phyloP scores from a whole-genome alignment of 345 rosid genomes.

The Raphanus sativus region DNA sequence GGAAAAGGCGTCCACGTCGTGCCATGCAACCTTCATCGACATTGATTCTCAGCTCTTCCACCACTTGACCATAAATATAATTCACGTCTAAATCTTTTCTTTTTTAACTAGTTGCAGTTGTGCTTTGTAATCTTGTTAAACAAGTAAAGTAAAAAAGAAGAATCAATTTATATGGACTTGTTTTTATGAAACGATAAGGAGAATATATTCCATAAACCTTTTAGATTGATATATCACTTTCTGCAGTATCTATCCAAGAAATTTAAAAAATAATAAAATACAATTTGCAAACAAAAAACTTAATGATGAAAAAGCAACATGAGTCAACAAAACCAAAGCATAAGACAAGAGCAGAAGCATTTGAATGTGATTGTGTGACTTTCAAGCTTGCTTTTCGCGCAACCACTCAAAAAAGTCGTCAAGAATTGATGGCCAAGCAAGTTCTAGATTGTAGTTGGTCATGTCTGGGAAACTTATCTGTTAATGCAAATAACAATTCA shows the following conservation, averaged over 20 bases:
- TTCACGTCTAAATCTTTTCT: neutral
- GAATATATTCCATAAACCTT: constrained; percentile 22
- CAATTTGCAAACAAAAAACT: neutral
- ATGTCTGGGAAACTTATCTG: constrained; percentile 95
- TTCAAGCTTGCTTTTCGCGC: constrained; percentile 63
- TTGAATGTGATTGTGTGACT: constrained; percentile 3
- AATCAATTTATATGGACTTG: constrained; percentile 4
- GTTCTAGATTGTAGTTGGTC: constrained; percentile 67
- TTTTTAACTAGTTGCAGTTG: neutral
- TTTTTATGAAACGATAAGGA: constrained; percentile 3
- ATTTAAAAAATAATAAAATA: neutral
- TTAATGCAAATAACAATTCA: constrained; percentile 28
- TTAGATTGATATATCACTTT: neutral
- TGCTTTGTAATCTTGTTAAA: constrained; percentile 34
- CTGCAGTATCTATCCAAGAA: constrained; percentile 3
- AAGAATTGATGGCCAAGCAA: constrained; percentile 95
- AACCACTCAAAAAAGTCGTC: constrained; percentile 99
- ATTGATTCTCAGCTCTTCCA: constrained; percentile 45
- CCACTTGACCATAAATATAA: constrained; percentile 21
- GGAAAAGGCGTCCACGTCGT: constrained; percentile 57
- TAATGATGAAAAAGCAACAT: constrained; percentile 13
- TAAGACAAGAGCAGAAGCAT: neutral
- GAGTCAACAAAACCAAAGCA: neutral
- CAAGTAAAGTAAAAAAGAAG: neutral
- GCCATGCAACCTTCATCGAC: constrained; percentile 62